Percentiles rank a stretch among this genome's conserved stretches.
Conservation (phyloP, 306 rosid genomes). For the Lagenaria siceraria region DNA sequence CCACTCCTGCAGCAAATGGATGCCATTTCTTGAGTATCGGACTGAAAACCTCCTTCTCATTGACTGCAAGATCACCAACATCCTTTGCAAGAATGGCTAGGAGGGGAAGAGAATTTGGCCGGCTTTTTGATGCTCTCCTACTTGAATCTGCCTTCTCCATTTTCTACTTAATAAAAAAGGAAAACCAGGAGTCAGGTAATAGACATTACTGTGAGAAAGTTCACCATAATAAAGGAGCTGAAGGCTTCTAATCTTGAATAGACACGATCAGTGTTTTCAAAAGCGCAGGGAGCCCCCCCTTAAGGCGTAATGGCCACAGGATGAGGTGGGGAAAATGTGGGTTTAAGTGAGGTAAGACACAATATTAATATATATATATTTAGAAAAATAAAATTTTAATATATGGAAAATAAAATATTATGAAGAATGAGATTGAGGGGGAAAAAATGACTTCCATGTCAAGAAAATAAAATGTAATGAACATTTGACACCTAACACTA, state of each 20-base stretch:
- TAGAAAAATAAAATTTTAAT: neutral
- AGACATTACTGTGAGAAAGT: neutral
- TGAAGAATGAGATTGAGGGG: neutral
- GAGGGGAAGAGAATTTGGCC: constrained; percentile 76
- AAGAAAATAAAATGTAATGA: neutral
- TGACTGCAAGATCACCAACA: constrained; percentile 72
- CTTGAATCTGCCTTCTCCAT: constrained; percentile 97
- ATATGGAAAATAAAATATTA: neutral
- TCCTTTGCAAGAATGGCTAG: constrained; percentile 93
- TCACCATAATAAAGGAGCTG: neutral
- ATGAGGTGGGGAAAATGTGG: neutral
- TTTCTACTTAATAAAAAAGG: constrained; percentile 31
- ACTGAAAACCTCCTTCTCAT: constrained; percentile 79
- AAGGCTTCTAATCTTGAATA: neutral
- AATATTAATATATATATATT: neutral
- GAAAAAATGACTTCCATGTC: neutral
- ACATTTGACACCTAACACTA: neutral
- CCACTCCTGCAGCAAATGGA: constrained; percentile 90
- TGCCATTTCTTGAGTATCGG: constrained; percentile 93
- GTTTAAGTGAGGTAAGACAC: neutral
- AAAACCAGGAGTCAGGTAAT: constrained; percentile 20
- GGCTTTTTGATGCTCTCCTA: constrained; percentile 89
- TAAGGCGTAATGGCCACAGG: neutral
- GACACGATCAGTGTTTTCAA: neutral
- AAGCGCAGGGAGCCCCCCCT: neutral